phyloP scores from a whole-genome alignment of 768 basidiomycete species.

The Mycena rebaudengoi region DNA sequence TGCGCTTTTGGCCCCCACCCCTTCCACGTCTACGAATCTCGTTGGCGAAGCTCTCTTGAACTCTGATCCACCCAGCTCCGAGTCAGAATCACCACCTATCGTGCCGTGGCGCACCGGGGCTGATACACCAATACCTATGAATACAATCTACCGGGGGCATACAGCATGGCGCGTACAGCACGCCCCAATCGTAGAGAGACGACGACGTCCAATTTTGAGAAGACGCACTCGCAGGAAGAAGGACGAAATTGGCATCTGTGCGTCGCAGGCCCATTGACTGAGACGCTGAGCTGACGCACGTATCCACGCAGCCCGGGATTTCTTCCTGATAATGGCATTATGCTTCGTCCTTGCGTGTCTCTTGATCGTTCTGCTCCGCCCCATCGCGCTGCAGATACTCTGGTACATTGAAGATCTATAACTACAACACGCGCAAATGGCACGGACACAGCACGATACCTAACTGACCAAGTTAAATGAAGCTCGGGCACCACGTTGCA shows the following conservation, averaged over 20 bases:
- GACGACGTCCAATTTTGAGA: background rate
- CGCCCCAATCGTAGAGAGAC: background rate
- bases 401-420: slow-evolving; percentile 26
- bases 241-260: slow-evolving; percentile 23
- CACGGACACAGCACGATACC: background rate
- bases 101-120: slow-evolving; percentile 25
- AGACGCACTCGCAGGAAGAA: slow-evolving; percentile 6
- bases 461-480: slow-evolving; percentile 4
- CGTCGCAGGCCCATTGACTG: background rate
- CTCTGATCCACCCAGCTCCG: slow-evolving; percentile 17
- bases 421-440: slow-evolving; percentile 1
- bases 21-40: slow-evolving; percentile 24
- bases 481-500: slow-evolving; percentile 8
- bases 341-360: slow-evolving; percentile 51
- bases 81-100: slow-evolving; percentile 10
- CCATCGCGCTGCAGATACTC: slow-evolving; percentile 33
- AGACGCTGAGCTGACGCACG: background rate
- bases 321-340: slow-evolving; percentile 49
- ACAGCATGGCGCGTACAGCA: slow-evolving; percentile 21
- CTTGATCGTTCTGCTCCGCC: slow-evolving; percentile 43
- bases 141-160: slow-evolving; percentile 15
- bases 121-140: slow-evolving; percentile 4
- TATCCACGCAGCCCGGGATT: slow-evolving; percentile 45
- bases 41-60: slow-evolving; percentile 18
- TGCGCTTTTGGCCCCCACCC: background rate